Evolutionary conservation across 805 yeast species (phyloP), one percentile per base, ranked within the genome.

Genomic region (Cyberlindnera xylosilytica): DNA sequence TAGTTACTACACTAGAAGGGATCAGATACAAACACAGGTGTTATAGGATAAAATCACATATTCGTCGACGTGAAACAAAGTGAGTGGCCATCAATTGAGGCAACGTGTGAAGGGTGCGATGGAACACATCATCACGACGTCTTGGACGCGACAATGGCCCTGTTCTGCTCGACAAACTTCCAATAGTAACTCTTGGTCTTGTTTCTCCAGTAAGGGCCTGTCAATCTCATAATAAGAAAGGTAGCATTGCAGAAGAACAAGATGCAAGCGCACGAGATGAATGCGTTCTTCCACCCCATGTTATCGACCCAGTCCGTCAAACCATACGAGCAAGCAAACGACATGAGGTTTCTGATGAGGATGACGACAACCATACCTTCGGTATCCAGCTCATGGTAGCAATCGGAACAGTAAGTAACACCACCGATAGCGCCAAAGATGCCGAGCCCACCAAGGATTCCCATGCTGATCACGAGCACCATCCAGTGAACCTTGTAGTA

Each of bases 251-350:
- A 47, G 35, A 69, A 69, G 27, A 79, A 57, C 40, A 76, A 69
- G 49, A 78, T 67, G 41, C 73, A 73, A 1, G 77, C 82, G 13
- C 79, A 74, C 1, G 77, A 73, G 37, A 79, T 70, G 47, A 79
- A 79, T 15, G 81, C 69, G 51, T 78, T 72, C 51, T 78, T 77
- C 39, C 68, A 63, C 1, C 86, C 86, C 38, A 68, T 59, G 48
- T 72, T 67, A 3, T 53, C 60, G 26, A 78, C 64, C 79, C 83
- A 81, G n/a, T 79, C 76, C 2, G 81, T 78, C 46, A 78, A 69
- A 20, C 81, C 84, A 45, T 79, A 80, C 38, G 73, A 74, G 58
- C 76, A 70, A 4, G 76, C 81, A 54, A 81, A 81, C n/a, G 77
- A 73, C 72, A 79, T 72, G 15, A 73, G 62, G 56, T 79, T 79